A percentile compares a stretch with the other conserved stretches of the same genome.
Conservation (phyloP, 805 yeast genomes). For the Cyberlindnera sargentensis region DNA sequence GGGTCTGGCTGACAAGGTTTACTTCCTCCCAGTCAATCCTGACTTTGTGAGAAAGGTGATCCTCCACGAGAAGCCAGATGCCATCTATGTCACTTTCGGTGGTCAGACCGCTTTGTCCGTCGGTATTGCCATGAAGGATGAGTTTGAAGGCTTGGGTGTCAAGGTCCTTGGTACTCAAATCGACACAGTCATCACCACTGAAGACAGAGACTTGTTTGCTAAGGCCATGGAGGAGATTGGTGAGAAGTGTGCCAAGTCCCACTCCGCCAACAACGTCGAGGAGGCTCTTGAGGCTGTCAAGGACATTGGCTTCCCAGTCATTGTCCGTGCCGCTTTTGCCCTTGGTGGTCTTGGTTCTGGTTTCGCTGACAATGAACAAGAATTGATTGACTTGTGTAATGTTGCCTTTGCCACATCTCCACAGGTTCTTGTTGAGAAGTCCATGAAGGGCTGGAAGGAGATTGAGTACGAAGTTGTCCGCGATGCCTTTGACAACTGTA, state of each 20-base stretch:
- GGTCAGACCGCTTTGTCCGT: constrained; percentile 98
- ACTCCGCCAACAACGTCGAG: constrained; percentile 69
- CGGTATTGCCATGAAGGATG: constrained; percentile 93
- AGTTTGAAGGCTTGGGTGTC: constrained; percentile 86
- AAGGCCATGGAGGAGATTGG: constrained; percentile 89
- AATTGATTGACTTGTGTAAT: constrained; percentile 76
- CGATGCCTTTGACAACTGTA: constrained; percentile 95
- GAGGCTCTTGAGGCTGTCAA: constrained; percentile 84
- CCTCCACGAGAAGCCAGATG: constrained; percentile 92
- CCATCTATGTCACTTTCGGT: constrained; percentile 95
- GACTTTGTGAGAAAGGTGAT: constrained; percentile 96
- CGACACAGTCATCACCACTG: constrained; percentile 94
- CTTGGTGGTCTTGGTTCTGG: constrained; percentile 98
- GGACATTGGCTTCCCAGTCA: constrained; percentile 89
- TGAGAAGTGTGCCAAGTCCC: constrained; percentile 93
- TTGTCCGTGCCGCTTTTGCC: constrained; percentile 96
- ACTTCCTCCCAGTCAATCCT: constrained; percentile 95
- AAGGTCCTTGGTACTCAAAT: constrained; percentile 95
- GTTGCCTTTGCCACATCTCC: constrained; percentile 95
- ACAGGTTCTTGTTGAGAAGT: constrained; percentile 89
- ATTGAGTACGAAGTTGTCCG: constrained; percentile 98
- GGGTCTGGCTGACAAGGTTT: constrained; percentile 96
- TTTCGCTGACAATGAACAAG: constrained; percentile 82
- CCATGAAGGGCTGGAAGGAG: constrained; percentile 99
- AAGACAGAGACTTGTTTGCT: constrained; percentile 95